Evolutionary conservation across 176 grass and related monocot genomes (phyloP).

Genomic region (Oryza punctata): DNA sequence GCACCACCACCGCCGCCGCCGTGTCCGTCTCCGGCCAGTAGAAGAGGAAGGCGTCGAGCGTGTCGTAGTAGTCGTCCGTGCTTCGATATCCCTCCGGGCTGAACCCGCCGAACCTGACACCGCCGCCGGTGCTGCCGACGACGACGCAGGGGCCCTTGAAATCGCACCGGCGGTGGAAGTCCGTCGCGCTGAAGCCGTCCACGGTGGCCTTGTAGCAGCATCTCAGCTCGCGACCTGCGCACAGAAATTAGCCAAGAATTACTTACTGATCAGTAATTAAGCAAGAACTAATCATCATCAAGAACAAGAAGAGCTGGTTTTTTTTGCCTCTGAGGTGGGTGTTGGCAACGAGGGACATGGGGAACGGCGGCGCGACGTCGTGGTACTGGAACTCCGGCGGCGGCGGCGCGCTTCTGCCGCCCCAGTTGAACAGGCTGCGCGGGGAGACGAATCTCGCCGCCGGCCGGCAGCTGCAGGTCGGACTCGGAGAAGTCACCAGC

Average conservation of each 20-base stretch:
- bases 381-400: slow-evolving; percentile 57
- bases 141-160: slow-evolving; percentile 95
- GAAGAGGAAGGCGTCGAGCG: slow-evolving; percentile 86
- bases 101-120: slow-evolving; percentile 76
- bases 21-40: slow-evolving; percentile 48
- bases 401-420: slow-evolving; percentile 32
- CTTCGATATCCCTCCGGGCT: slow-evolving; percentile 87
- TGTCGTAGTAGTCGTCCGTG: slow-evolving; percentile 97
- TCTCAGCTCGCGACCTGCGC: slow-evolving; percentile 57
- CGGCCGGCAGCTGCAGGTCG: not conserved
- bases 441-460: slow-evolving; percentile 43
- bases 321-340: slow-evolving; percentile 70
- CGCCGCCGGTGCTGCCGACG: slow-evolving; percentile 48
- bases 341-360: slow-evolving; percentile 59
- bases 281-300: too few species aligned
- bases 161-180: slow-evolving; percentile 77
- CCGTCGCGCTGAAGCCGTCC: slow-evolving; percentile 72
- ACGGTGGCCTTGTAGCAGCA: slow-evolving; percentile 83
- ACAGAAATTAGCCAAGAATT: too few species aligned
- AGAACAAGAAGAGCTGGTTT: too few species aligned
- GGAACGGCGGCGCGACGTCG: slow-evolving; percentile 63
- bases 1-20: slow-evolving; percentile 25
- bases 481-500: too few species aligned
- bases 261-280: too few species aligned
- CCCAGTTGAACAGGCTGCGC: slow-evolving; percentile 72